phyloP scores from a whole-genome alignment of 2,329 filamentous ascomycete species.

The Calonectria honghensis region DNA sequence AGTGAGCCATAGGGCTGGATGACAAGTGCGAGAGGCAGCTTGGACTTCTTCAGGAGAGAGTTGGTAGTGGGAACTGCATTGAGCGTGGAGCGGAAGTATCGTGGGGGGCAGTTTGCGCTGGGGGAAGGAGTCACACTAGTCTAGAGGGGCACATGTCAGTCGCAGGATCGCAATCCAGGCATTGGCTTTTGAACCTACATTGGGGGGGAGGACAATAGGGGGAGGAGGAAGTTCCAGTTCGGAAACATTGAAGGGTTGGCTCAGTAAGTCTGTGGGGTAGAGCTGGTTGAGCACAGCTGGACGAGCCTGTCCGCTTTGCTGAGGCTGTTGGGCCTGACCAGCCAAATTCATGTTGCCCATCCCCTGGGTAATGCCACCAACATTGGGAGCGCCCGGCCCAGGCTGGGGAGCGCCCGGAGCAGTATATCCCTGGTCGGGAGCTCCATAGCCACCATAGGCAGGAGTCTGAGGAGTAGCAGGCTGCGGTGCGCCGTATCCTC shows the following conservation, averaged over 20 bases:
- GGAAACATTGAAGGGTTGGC: slow-evolving; percentile 93
- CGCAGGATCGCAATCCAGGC: slow-evolving; percentile 12
- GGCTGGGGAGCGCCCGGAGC: slow-evolving; percentile 64
- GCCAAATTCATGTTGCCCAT: slow-evolving; percentile 92
- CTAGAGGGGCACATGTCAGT: slow-evolving; percentile 70
- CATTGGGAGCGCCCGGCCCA: slow-evolving; percentile 64
- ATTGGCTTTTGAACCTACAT: slow-evolving; percentile 76
- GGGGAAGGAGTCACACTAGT: slow-evolving; percentile 93
- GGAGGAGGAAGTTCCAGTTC: slow-evolving; percentile 95
- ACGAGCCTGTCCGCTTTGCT: slow-evolving; percentile 62
- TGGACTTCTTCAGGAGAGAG: slow-evolving; percentile 96
- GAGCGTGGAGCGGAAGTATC: slow-evolving; percentile 95
- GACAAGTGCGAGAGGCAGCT: slow-evolving; percentile 94
- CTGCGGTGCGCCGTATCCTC: slow-evolving; percentile 66
- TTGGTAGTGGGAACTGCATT: slow-evolving; percentile 95
- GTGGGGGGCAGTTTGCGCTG: slow-evolving; percentile 91
- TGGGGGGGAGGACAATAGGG: slow-evolving; percentile 91
- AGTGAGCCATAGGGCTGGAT: slow-evolving; percentile 97
- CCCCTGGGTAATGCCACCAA: slow-evolving; percentile 86
- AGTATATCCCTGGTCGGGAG: slow-evolving; percentile 80
- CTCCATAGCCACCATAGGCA: slow-evolving; percentile 77
- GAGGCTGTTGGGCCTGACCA: slow-evolving; percentile 62
- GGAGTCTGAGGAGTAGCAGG: slow-evolving; percentile 59
- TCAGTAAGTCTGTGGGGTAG: slow-evolving; percentile 92
- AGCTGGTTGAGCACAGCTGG: slow-evolving; percentile 85